Evolutionary conservation across 2,329 filamentous ascomycete species (phyloP).

Genomic region (Simplicillium sp.): DNA sequence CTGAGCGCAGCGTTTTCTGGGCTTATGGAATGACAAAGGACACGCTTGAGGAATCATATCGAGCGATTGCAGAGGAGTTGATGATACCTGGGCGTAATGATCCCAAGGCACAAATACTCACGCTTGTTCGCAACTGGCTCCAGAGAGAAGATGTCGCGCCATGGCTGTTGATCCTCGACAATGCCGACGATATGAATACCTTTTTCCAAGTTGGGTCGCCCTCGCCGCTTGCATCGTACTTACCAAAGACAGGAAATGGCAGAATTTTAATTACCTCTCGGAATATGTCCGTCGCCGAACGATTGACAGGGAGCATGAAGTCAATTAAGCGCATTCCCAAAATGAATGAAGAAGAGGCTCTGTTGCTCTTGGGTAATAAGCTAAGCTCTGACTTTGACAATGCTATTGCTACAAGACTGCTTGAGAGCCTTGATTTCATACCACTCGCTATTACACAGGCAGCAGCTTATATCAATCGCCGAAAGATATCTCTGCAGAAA

Average conservation of each 20-base stretch:
- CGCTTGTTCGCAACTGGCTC: slow-evolving; percentile 19
- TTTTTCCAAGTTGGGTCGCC: background rate
- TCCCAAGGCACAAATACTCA: slow-evolving; percentile 19
- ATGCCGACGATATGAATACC: slow-evolving; percentile 9
- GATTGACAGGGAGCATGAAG: slow-evolving; percentile 7
- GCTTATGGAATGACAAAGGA: slow-evolving; percentile 21
- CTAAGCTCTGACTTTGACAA: background rate
- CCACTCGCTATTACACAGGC: slow-evolving; percentile 20
- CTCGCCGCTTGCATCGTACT: slow-evolving; percentile 4
- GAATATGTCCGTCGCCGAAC: slow-evolving; percentile 5
- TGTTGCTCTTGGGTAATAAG: slow-evolving; percentile 10
- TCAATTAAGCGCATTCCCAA: slow-evolving; percentile 6
- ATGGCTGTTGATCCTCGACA: slow-evolving; percentile 14
- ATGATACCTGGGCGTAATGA: slow-evolving; percentile 19
- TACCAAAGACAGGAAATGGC: slow-evolving; percentile 9
- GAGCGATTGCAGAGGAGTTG: slow-evolving; percentile 20
- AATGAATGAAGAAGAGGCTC: slow-evolving; percentile 8
- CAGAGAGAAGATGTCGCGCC: slow-evolving; percentile 10
- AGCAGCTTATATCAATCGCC: slow-evolving; percentile 16
- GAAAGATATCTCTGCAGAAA: slow-evolving; percentile 11
- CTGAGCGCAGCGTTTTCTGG: slow-evolving; percentile 25
- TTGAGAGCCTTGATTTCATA: slow-evolving; percentile 14
- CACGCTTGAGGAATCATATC: slow-evolving; percentile 23
- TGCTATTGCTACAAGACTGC: slow-evolving; percentile 7
- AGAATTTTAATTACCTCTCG: slow-evolving; percentile 12